A percentile compares a stretch with the other conserved stretches of the same genome.
These are phyloP conservation scores for Venturia carpophila DNA, from an alignment of 2,329 filamentous ascomycete genomes.

Conservation along the genomic window DNA sequence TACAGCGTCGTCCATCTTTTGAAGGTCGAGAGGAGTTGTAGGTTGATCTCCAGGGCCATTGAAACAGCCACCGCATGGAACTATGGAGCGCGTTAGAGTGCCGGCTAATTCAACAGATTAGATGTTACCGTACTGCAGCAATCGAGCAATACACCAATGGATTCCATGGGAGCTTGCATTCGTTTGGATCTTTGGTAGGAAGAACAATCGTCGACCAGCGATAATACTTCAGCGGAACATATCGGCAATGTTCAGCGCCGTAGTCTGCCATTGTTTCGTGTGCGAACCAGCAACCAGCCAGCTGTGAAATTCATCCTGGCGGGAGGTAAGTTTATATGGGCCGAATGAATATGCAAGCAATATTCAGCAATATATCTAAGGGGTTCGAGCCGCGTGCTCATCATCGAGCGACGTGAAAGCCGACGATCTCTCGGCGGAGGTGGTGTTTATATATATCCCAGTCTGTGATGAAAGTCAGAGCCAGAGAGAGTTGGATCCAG, in stretches of 20 bases:
- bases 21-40: constrained; percentile 42
- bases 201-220: not conserved
- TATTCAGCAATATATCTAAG: not conserved
- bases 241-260: constrained; percentile 1
- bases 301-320: not conserved
- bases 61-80: constrained; percentile 28
- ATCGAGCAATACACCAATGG: not conserved
- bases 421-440: not conserved
- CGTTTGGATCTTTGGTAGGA: not conserved
- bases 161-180: constrained; percentile 1
- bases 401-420: not conserved
- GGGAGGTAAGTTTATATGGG: not conserved
- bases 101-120: not conserved
- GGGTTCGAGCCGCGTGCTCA: not conserved
- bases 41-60: constrained; percentile 39
- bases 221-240: constrained; percentile 6
- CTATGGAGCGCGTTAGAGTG: not conserved
- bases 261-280: not conserved
- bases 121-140: not conserved
- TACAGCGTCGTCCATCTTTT: constrained; percentile 41
- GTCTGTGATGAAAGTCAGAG: no score
- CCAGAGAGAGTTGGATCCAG: no score
- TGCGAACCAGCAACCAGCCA: not conserved
- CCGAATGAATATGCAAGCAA: not conserved
- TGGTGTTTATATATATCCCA: not conserved